Evolutionary conservation across 1,139 yeast genomes (phyloP), one percentile per base, ranked within the genome.

Genomic region (Torulaspora pretoriensis): DNA sequence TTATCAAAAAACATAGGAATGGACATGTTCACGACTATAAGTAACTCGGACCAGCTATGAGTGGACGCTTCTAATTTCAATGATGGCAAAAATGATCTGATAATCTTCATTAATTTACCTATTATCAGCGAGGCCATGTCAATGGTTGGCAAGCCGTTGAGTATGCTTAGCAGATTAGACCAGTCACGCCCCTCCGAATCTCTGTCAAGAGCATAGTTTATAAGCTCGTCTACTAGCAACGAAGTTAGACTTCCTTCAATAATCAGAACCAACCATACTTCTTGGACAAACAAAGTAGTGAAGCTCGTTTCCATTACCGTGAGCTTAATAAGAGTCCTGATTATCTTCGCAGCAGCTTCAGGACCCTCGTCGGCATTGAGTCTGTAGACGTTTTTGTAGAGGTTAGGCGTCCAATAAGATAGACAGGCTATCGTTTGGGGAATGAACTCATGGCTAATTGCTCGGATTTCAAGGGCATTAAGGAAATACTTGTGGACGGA

Each of bases 391-490:
- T 78, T 65, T 22, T 72, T 72, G 57, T 81, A 78, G 24, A 86
- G 70, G 55, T 87, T 84, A 28, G 74, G 75, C n/a, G 85, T 72
- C 95, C 96, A 88, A 2, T 94, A 90, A 1, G 87, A 72, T 9
- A 82, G 69, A 57, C 80, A 81, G 52, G 74, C 65, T 3, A 83
- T 68, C 1, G 57, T 52, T 13, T 53, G 55, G 2, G 65, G 63
- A 17, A 57, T 46, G 30, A 51, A 46, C 19, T 51, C 50, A 5
- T 48, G 52, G 6, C 57, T 55, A 10, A 61, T 49, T 8, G 56
- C 46, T 22, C 49, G 48, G 31, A 54, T 55, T 29, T 50, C 53
- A 3, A 64, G 43, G 2, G 61, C 62, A 16, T 57, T 59, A 25
- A 63, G 41, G 14, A 57, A 40, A 37, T 60, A 56, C 25, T 57